Percentiles rank a stretch among this genome's conserved stretches.
These are phyloP conservation scores for Fraxinus americana DNA, from an alignment of 257 asterid species.

Conservation along the genomic window DNA sequence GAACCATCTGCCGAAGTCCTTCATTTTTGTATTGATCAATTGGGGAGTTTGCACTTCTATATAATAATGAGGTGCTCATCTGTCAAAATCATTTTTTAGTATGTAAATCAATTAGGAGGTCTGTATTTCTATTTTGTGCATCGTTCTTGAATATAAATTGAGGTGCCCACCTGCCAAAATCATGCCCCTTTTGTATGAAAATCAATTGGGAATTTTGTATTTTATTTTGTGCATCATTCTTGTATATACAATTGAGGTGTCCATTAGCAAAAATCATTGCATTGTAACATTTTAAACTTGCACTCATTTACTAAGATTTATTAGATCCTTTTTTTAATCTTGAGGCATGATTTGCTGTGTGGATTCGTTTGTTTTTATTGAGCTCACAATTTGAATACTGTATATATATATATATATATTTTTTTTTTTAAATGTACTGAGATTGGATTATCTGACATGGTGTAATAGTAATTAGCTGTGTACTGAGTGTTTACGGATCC, in stretches of 20 bases:
- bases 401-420: not conserved
- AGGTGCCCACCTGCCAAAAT: not conserved
- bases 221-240: not conserved
- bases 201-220: not conserved
- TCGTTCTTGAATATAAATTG: not conserved
- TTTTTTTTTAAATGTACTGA: not conserved
- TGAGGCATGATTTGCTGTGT: not conserved
- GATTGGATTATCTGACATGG: not conserved
- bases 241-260: constrained; percentile 17
- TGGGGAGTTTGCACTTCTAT: too few species aligned
- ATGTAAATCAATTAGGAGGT: not conserved
- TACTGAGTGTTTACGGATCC: not conserved
- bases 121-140: not conserved
- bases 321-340: not conserved
- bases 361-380: not conserved
- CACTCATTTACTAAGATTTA: not conserved
- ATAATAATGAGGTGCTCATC: too few species aligned
- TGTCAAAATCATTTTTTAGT: too few species aligned
- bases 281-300: not conserved
- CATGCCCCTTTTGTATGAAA: constrained; percentile 18
- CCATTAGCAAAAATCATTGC: constrained; percentile 18
- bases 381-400: not conserved
- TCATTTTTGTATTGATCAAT: too few species aligned
- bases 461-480: not conserved
- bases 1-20: not conserved